These are phyloP conservation scores for Epichloe gansuensis DNA, from an alignment of 2,329 filamentous ascomycete species.

Conservation along the genomic window DNA sequence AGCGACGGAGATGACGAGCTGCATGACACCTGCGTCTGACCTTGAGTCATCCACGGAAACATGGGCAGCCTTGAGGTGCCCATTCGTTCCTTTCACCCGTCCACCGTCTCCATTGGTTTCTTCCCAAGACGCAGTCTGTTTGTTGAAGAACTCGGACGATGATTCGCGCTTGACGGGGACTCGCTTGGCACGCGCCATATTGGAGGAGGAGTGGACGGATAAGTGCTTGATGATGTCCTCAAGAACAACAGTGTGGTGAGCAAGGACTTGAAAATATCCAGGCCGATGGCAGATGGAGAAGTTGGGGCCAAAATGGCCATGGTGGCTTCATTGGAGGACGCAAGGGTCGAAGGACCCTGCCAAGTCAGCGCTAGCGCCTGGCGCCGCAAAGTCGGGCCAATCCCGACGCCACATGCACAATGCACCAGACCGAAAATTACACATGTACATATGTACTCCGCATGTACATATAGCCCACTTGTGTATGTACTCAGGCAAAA, in stretches of 20 bases:
- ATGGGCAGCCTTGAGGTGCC: not conserved
- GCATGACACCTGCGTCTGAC: constrained; percentile 51
- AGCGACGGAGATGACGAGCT: constrained; percentile 76
- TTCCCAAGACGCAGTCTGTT: constrained; percentile 27
- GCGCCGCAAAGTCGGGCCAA: no score
- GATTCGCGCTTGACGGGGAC: constrained; percentile 51
- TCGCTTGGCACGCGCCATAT: constrained; percentile 64
- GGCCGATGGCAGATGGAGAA: not conserved
- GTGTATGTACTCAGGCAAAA: not conserved
- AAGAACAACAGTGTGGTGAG: no score
- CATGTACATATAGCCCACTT: no score
- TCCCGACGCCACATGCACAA: no score
- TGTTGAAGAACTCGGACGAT: constrained; percentile 54
- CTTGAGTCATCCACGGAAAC: constrained; percentile 9
- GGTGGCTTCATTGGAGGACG: constrained; percentile 1
- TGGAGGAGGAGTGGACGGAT: not conserved
- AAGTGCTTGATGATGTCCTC: not conserved
- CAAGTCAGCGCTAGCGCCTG: not conserved
- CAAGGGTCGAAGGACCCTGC: no score
- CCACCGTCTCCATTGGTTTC: constrained; percentile 18
- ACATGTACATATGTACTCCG: no score
- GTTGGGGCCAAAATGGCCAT: constrained; percentile 3
- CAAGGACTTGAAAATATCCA: not conserved
- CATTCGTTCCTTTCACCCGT: not conserved
- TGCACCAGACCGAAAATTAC: no score